Conservation (phyloP, 2,329 filamentous ascomycete species). For the Aspergillus sp. region DNA sequence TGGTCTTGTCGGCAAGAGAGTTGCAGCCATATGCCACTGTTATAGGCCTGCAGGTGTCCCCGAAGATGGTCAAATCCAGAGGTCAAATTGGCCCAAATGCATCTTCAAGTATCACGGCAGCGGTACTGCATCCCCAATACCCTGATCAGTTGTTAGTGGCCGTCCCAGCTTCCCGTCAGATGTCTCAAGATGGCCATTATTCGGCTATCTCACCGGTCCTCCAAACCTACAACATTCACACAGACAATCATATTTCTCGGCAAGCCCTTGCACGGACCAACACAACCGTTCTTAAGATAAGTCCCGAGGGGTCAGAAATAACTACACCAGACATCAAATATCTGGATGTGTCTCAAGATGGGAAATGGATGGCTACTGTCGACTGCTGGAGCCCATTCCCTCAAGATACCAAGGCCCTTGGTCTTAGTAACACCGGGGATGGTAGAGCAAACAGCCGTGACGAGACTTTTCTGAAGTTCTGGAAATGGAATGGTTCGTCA, state of each 20-base stretch:
- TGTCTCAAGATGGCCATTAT: slow-evolving; percentile 26
- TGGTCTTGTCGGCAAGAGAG: slow-evolving; percentile 85
- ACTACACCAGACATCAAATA: slow-evolving; percentile 71
- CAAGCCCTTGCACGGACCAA: slow-evolving; percentile 88
- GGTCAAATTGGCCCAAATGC: slow-evolving; percentile 26
- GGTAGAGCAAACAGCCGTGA: slow-evolving; percentile 34
- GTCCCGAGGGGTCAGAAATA: slow-evolving; percentile 63
- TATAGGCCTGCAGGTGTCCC: slow-evolving; percentile 63
- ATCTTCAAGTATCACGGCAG: slow-evolving; percentile 40
- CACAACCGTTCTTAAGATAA: slow-evolving; percentile 70
- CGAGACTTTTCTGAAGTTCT: slow-evolving; percentile 86
- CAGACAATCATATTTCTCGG: slow-evolving; percentile 69
- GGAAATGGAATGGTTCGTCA: slow-evolving; percentile 58
- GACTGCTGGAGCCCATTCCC: slow-evolving; percentile 80
- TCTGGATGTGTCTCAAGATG: slow-evolving; percentile 70
- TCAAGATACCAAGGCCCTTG: slow-evolving; percentile 58
- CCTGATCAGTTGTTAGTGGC: slow-evolving; percentile 61
- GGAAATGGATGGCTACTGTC: slow-evolving; percentile 82
- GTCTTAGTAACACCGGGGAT: slow-evolving; percentile 28
- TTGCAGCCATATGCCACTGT: slow-evolving; percentile 78
- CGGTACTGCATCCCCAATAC: slow-evolving; percentile 55
- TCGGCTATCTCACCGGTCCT: slow-evolving; percentile 53
- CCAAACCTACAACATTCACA: slow-evolving; percentile 80
- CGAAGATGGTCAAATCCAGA: slow-evolving; percentile 46
- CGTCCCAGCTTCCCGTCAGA: slow-evolving; percentile 51